Base-by-base conservation (phyloP, 2,329 filamentous ascomycete species). In the Chaetomium globosum region DNA sequence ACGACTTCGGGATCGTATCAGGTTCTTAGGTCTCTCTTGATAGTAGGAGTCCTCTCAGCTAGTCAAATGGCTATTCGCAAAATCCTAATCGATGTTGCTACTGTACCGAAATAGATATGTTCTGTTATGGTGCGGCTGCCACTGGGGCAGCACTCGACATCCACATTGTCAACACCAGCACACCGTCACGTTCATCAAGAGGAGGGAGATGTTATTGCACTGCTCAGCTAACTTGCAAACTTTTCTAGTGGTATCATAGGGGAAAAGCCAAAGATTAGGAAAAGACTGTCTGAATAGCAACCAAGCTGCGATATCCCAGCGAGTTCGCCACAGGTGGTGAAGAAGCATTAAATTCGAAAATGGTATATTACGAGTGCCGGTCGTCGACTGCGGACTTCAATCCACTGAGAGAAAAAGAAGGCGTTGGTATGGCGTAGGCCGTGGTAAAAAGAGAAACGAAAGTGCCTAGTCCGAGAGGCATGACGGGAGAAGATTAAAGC, bases 241-340 rank as follows among this genome's bases (percentile, higher is more conserved):
- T 73, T 71, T 71, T 71, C 69, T 64, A 64, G 30, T 72, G 73
- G 73, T 74, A 74, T 74, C 73, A 74, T 73, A 26, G 57, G 65
- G 67, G 65, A 33, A 55, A 61, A 61, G 61, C 55, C 54, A 51
- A 64, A 59, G 64, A 54, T 30, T 23, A 33, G 46, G 33, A 46
- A 58, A 21, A 21, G 53, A 61, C 19, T 23, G 21, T 9, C 36
- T 6, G 19, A 10, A 61, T 31, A 46, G 26, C 36, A 48, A 43
- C 51, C 26, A 59, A 61, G 53, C 13, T 21, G 9, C 46, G 51
- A 12, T 21, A 4, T 33, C 9, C 21, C 10, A 30, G 43, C 59
- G 31, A 52, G 19, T 46, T 26, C 30, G 26, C 46, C 36, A 33
- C 39, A n/a, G 55, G 39, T 10, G 55, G 39, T 10, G 2, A 33